These are phyloP conservation scores for Picochlorum sp. DNA, from an alignment of 139 green algal genomes.

Conservation along the genomic window DNA sequence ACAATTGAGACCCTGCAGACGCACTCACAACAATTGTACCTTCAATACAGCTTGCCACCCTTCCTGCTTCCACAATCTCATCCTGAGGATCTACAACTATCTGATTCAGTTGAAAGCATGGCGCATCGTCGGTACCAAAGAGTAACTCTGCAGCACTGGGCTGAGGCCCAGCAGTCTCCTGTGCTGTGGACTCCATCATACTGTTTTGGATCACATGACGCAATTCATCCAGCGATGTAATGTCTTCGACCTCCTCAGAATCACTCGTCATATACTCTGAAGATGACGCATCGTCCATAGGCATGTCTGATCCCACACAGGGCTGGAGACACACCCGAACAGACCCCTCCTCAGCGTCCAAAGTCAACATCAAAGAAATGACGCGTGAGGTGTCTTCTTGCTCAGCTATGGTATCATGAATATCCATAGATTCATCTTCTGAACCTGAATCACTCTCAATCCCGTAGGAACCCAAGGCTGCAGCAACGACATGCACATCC, in stretches of 20 bases:
- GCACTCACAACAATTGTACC: slow-evolving; percentile 41
- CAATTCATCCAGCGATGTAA: slow-evolving; percentile 2
- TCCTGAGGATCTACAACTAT: slow-evolving; percentile 24
- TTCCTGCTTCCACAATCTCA: slow-evolving; percentile 20
- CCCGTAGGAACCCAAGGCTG: background rate
- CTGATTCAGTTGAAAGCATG: background rate
- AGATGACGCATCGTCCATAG: background rate
- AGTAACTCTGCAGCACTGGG: slow-evolving; percentile 7
- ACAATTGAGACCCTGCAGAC: slow-evolving; percentile 8
- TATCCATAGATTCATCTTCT: background rate
- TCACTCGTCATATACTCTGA: background rate
- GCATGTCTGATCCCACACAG: no score
- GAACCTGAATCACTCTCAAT: slow-evolving; percentile 2
- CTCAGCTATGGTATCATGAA: background rate
- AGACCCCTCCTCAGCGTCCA: no score
- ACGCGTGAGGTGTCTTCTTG: background rate
- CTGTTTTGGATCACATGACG: background rate
- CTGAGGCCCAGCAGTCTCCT: slow-evolving; percentile 16
- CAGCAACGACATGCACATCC: slow-evolving; percentile 26
- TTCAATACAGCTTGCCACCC: slow-evolving; percentile 29
- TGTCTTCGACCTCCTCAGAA: slow-evolving; percentile 3
- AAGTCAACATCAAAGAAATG: no score
- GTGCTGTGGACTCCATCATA: no score
- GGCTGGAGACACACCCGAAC: no score
- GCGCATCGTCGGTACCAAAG: no score